Conservation (phyloP, 78 protist species). For the Dictyostelium purpureum region DNA sequence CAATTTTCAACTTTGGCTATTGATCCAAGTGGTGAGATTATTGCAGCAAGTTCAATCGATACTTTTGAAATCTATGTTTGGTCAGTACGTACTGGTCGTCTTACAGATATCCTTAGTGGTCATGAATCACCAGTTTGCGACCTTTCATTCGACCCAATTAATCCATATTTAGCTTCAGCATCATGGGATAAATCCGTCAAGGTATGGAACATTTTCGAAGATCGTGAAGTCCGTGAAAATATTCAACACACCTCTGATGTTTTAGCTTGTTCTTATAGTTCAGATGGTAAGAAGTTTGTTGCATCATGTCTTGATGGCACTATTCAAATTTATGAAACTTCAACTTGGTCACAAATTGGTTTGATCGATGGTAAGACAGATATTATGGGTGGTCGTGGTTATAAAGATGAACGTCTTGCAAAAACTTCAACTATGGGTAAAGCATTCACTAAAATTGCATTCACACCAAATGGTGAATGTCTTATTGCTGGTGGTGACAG, state of each 20-base stretch:
- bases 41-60: conserved; percentile 91
- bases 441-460: conserved; percentile 73
- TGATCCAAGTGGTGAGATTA: conserved; percentile 94
- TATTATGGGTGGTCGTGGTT: conserved; percentile 68
- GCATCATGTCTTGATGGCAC: conserved; percentile 51
- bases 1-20: conserved; percentile 88
- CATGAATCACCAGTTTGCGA: conserved; percentile 87
- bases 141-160: conserved; percentile 80
- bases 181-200: conserved; percentile 92
- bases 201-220: conserved; percentile 92
- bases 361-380: conserved; percentile 86
- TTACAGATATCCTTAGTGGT: conserved; percentile 93
- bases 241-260: conserved; percentile 74
- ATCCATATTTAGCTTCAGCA: conserved; percentile 69
- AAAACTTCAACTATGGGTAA: conserved; percentile 24
- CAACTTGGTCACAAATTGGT: conserved; percentile 69
- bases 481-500: conserved; percentile 91
- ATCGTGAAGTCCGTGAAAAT: conserved; percentile 36
- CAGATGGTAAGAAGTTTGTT: conserved; percentile 86
- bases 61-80: conserved; percentile 89
- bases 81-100: conserved; percentile 91
- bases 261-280: conserved; percentile 79
- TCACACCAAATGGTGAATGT: conserved; percentile 89
- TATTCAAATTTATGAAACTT: conserved; percentile 70
- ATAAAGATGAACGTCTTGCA: conserved; percentile 19